phyloP scores from a whole-genome alignment of 129 eudicot genomes.

The Artemisia annua region DNA sequence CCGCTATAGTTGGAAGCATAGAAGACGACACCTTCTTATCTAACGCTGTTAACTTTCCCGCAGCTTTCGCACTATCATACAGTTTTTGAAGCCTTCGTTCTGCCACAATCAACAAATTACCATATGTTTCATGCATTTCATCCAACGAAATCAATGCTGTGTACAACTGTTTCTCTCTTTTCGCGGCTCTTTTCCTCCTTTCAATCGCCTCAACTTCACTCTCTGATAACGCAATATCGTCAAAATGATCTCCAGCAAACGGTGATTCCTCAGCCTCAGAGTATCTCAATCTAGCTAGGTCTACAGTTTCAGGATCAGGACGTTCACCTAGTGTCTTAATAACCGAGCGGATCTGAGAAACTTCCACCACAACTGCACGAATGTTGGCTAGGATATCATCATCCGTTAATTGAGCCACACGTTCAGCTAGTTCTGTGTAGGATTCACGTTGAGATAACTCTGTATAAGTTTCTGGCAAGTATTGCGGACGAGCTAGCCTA shows the following conservation, averaged over 20 bases:
- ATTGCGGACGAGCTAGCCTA: conserved; percentile 10
- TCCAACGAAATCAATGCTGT: conserved; percentile 67
- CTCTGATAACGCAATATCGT: conserved; percentile 39
- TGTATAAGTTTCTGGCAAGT: conserved; percentile 48
- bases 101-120: conserved; percentile 59
- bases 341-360: conserved; percentile 70
- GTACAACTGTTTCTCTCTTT: conserved; percentile 53
- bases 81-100: conserved; percentile 80
- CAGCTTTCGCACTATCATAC: conserved; percentile 62
- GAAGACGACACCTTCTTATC: conserved; percentile 36
- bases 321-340: conserved; percentile 63
- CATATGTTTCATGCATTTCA: conserved; percentile 74
- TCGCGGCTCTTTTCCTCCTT: conserved; percentile 32
- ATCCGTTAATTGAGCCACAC: conserved; percentile 65
- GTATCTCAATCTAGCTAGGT: conserved; percentile 47
- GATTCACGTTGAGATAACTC: conserved; percentile 73
- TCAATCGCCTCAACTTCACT: conserved; percentile 29
- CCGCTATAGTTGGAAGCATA: conserved; percentile 32
- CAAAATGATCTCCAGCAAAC: conserved; percentile 34
- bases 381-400: conserved; percentile 62
- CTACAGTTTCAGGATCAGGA: conserved; percentile 82
- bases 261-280: conserved; percentile 64
- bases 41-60: conserved; percentile 28
- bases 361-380: conserved; percentile 63
- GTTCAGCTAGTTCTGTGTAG: conserved; percentile 58